Percentiles rank a stretch among this genome's conserved stretches.
phyloP scores from a whole-genome alignment of 768 basidiomycete species.

The Podaxis rugospora region DNA sequence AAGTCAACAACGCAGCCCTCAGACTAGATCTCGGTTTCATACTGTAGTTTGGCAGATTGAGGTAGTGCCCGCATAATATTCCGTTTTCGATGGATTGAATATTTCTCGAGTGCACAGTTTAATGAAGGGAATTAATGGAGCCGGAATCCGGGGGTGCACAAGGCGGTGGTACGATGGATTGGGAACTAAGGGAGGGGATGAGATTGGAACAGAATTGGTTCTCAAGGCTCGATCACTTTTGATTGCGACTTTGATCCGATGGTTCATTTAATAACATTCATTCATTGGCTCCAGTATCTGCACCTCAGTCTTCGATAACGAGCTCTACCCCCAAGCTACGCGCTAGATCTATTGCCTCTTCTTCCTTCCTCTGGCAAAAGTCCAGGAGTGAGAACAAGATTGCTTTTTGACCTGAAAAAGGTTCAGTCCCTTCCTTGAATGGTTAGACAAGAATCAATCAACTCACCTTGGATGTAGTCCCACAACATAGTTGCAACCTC shows the following conservation, averaged over 20 bases:
- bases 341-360: constrained; percentile 42
- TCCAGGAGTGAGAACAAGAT: constrained; percentile 50
- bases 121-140: neutral
- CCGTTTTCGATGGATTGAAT: neutral
- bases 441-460: neutral
- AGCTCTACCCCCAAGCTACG: constrained; percentile 50
- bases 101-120: neutral
- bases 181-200: constrained; percentile 1
- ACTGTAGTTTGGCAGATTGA: constrained; percentile 1
- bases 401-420: constrained; percentile 51
- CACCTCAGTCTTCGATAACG: constrained; percentile 36
- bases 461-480: constrained; percentile 62
- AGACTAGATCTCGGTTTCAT: neutral
- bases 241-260: neutral
- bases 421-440: neutral
- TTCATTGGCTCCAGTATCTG: neutral
- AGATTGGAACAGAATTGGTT: neutral
- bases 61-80: constrained; percentile 5
- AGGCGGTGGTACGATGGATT: constrained; percentile 7
- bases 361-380: constrained; percentile 45
- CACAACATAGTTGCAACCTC: constrained; percentile 63
- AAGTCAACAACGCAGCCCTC: neutral
- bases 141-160: neutral
- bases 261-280: neutral
- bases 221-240: neutral